A percentile compares a stretch with the other conserved stretches of the same genome.
Conservation (phyloP, 495 filamentous ascomycete genomes). For the Aspergillus asperescens region DNA sequence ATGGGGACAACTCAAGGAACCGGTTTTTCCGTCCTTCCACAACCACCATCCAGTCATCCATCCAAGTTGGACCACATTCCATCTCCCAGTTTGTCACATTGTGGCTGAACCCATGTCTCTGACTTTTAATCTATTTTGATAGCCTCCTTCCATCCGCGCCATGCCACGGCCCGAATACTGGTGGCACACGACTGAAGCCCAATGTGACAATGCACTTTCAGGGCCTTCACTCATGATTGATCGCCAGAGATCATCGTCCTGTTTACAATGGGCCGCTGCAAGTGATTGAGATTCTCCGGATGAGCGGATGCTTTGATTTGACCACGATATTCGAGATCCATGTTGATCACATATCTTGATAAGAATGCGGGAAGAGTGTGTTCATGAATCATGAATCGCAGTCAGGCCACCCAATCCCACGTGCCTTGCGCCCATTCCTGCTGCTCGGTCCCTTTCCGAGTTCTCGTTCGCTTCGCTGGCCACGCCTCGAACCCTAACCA, state of each 20-base stretch:
- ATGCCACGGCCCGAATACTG: neutral
- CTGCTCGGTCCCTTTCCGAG: neutral
- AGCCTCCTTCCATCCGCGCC: neutral
- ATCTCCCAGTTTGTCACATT: neutral
- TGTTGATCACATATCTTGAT: too few species aligned
- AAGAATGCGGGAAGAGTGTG: neutral
- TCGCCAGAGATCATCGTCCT: neutral
- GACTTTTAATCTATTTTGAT: conserved; percentile 5
- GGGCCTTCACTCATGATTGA: neutral
- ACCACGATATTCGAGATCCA: neutral
- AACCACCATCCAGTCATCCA: too few species aligned
- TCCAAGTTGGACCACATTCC: neutral
- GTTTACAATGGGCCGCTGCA: neutral
- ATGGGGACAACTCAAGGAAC: too few species aligned
- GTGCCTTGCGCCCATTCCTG: neutral
- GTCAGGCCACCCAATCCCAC: conserved; percentile 1
- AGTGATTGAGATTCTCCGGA: neutral
- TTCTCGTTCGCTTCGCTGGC: neutral
- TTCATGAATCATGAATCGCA: neutral
- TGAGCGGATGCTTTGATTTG: neutral
- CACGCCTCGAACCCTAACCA: conserved; percentile 10
- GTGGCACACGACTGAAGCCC: conserved; percentile 2
- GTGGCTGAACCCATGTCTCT: neutral
- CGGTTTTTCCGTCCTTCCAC: too few species aligned
- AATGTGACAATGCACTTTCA: neutral